phyloP scores from a whole-genome alignment of 441 rosid species.

The Hura crepitans region DNA sequence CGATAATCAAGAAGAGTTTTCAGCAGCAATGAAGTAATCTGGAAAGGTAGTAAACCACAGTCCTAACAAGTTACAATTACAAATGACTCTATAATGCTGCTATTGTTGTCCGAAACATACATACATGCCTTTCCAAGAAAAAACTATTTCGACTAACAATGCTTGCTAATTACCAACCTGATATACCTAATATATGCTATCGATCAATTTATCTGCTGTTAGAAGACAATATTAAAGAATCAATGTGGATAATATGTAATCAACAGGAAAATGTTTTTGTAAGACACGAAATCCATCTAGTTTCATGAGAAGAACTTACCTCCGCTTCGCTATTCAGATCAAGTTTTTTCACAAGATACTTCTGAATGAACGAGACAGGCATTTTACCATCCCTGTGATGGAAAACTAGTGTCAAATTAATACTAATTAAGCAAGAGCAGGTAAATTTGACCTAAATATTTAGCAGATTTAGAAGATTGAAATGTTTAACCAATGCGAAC shows the following conservation, averaged over 20 bases:
- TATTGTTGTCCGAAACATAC: not conserved
- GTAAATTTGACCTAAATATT: no score
- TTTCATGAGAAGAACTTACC: conserved; percentile 43
- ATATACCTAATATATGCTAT: not conserved
- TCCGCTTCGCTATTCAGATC: conserved; percentile 52
- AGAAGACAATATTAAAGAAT: not conserved
- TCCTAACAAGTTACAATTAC: not conserved
- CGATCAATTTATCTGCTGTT: no score
- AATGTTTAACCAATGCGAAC: not conserved
- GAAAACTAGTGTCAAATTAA: conserved; percentile 12
- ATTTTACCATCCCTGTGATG: conserved; percentile 56
- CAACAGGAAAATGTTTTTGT: not conserved
- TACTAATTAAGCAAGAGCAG: not conserved
- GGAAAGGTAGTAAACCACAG: not conserved
- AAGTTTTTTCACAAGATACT: conserved; percentile 64
- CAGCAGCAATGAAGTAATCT: not conserved
- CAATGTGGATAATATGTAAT: not conserved
- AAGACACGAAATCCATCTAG: not conserved
- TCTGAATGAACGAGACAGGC: conserved; percentile 61
- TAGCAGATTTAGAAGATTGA: not conserved
- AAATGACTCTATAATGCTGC: not conserved
- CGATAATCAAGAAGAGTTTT: not conserved
- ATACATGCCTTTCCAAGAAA: not conserved
- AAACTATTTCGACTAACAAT: not conserved
- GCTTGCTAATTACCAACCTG: not conserved